These are phyloP conservation scores for Coprinopsis marcescibilis DNA, from an alignment of 768 basidiomycete species.

Conservation along the genomic window DNA sequence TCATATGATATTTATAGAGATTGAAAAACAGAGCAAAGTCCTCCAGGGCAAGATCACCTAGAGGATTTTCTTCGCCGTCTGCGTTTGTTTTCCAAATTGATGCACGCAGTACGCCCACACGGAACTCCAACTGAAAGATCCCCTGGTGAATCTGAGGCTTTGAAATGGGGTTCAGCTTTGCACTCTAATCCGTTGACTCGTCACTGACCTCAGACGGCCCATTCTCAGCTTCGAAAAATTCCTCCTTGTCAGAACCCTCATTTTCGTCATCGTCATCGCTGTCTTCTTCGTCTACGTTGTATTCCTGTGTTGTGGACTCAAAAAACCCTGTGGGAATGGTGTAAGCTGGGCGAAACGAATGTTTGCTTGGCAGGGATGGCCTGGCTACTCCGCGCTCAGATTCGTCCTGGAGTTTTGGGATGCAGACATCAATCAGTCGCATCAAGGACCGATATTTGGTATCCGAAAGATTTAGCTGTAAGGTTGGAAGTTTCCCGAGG, in stretches of 20 bases:
- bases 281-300: conserved; percentile 51
- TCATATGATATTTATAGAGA: conserved; percentile 80
- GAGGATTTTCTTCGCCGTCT: conserved; percentile 58
- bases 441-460: conserved; percentile 89
- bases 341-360: conserved; percentile 33
- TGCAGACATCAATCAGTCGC: conserved; percentile 85
- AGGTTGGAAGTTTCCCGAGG: conserved; percentile 77
- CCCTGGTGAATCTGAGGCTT: conserved; percentile 46
- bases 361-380: conserved; percentile 15
- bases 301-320: conserved; percentile 50
- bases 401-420: conserved; percentile 69
- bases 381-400: conserved; percentile 11
- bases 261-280: conserved; percentile 39
- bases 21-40: conserved; percentile 72
- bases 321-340: conserved; percentile 54
- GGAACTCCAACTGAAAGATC: conserved; percentile 81
- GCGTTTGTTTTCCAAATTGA: conserved; percentile 65
- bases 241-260: conserved; percentile 37
- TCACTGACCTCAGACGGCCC: conserved; percentile 46
- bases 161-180: conserved; percentile 1
- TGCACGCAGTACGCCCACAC: conserved; percentile 77
- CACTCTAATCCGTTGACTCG: background rate
- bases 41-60: conserved; percentile 77
- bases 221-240: conserved; percentile 72
- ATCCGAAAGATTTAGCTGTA: conserved; percentile 88